phyloP scores from a whole-genome alignment of 2,329 filamentous ascomycete genomes.

The Ceratocystis diversiconidia region DNA sequence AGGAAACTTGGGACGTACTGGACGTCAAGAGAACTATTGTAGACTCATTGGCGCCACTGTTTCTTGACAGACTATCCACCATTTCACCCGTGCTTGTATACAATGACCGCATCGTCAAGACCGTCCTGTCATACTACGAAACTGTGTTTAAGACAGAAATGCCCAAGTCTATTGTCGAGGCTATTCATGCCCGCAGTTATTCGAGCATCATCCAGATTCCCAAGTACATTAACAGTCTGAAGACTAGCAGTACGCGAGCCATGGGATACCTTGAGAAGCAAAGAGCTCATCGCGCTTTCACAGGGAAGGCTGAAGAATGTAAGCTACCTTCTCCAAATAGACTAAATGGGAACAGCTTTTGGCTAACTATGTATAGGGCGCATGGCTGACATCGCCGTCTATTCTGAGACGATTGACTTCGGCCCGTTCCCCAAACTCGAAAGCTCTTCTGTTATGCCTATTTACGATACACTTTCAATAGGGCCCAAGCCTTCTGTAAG shows the following conservation, averaged over 20 bases:
- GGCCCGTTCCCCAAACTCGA: constrained; percentile 38
- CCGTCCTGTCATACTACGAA: constrained; percentile 28
- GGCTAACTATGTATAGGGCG: constrained; percentile 26
- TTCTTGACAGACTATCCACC: constrained; percentile 41
- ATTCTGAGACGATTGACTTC: constrained; percentile 37
- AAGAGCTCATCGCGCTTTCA: constrained; percentile 9
- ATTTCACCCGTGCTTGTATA: constrained; percentile 31
- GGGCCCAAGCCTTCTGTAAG: constrained; percentile 39
- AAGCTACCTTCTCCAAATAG: background rate
- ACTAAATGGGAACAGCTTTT: no score
- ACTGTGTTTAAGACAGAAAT: constrained; percentile 34
- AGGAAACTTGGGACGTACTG: constrained; percentile 36
- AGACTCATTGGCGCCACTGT: constrained; percentile 41
- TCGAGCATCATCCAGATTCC: constrained; percentile 36
- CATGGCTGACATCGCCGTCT: constrained; percentile 27
- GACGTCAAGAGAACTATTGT: constrained; percentile 44
- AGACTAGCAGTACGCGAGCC: constrained; percentile 37
- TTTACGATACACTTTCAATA: constrained; percentile 34
- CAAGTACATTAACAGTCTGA: constrained; percentile 30
- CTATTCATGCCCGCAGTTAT: constrained; percentile 38
- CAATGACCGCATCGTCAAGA: constrained; percentile 22
- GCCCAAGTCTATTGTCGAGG: constrained; percentile 34
- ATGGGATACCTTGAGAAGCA: constrained; percentile 39
- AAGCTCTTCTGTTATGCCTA: constrained; percentile 26
- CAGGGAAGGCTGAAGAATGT: constrained; percentile 8